These are phyloP conservation scores for Annulohypoxylon maeteangense DNA, from an alignment of 495 filamentous ascomycete species.

Conservation along the genomic window DNA sequence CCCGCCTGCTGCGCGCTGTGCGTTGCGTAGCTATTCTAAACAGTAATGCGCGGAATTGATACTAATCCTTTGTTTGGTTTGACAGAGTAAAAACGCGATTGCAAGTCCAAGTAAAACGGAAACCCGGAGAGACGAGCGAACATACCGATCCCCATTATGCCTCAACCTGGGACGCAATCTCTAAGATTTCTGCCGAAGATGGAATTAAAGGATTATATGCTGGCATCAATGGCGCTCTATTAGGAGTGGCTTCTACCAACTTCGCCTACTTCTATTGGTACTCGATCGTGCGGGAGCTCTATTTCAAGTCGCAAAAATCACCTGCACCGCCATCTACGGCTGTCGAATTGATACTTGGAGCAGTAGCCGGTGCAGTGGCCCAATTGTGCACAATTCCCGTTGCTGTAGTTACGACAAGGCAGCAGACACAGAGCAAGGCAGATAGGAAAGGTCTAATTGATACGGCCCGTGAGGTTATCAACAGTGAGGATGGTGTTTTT, in stretches of 20 bases:
- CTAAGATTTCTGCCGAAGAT: slow-evolving; percentile 84
- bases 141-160: slow-evolving; percentile 75
- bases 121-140: slow-evolving; percentile 53
- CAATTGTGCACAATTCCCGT: slow-evolving; percentile 98
- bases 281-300: slow-evolving; percentile 83
- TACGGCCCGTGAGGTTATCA: slow-evolving; percentile 87
- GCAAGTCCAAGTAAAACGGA: slow-evolving; percentile 90
- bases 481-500: slow-evolving; percentile 87
- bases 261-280: slow-evolving; percentile 99
- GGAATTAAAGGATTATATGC: slow-evolving; percentile 86
- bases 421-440: slow-evolving; percentile 87
- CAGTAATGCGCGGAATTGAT: neutral
- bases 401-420: slow-evolving; percentile 91
- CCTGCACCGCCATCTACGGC: slow-evolving; percentile 79
- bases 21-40: neutral
- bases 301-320: slow-evolving; percentile 73
- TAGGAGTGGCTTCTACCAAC: slow-evolving; percentile 96
- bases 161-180: slow-evolving; percentile 87
- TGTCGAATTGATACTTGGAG: slow-evolving; percentile 86
- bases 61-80: slow-evolving; percentile 25
- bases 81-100: slow-evolving; percentile 92
- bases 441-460: slow-evolving; percentile 89
- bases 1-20: neutral
- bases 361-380: slow-evolving; percentile 87
- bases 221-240: slow-evolving; percentile 83